A percentile compares a stretch with the other conserved stretches of the same genome.
Evolutionary conservation across 2,329 filamentous ascomycete species (phyloP).

Genomic region (Ophiosphaerella korrae): DNA sequence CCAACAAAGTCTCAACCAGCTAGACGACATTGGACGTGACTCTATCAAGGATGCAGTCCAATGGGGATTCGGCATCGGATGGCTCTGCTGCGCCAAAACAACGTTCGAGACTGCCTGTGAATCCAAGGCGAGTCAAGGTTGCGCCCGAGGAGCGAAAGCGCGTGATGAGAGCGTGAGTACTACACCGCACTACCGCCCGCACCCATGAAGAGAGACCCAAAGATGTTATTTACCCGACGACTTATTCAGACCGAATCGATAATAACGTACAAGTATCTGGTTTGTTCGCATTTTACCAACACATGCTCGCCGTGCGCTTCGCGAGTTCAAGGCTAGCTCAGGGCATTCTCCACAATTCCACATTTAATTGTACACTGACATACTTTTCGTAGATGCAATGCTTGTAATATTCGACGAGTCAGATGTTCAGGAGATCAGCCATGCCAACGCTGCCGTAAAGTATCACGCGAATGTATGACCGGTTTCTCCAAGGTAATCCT

Average conservation of each 20-base stretch:
- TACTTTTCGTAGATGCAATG: slow-evolving; percentile 26
- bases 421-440: slow-evolving; percentile 34
- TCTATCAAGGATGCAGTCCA: slow-evolving; percentile 17
- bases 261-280: not conserved
- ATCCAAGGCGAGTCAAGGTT: slow-evolving; percentile 31
- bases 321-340: too few relatives aligned
- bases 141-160: slow-evolving; percentile 27
- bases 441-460: slow-evolving; percentile 26
- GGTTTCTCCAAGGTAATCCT: not conserved
- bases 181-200: not conserved
- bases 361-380: slow-evolving; percentile 5
- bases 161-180: slow-evolving; percentile 29
- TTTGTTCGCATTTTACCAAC: not conserved
- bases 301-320: not conserved
- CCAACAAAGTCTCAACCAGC: not conserved
- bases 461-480: slow-evolving; percentile 20
- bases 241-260: not conserved
- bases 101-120: slow-evolving; percentile 22
- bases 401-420: slow-evolving; percentile 32
- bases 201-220: not conserved
- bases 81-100: slow-evolving; percentile 16
- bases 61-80: slow-evolving; percentile 9
- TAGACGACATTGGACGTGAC: slow-evolving; percentile 8
- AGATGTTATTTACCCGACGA: not conserved
- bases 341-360: not conserved